These are phyloP conservation scores for Paraglomus brasilianum DNA, from an alignment of 192 early-diverging fungal species.

Conservation along the genomic window DNA sequence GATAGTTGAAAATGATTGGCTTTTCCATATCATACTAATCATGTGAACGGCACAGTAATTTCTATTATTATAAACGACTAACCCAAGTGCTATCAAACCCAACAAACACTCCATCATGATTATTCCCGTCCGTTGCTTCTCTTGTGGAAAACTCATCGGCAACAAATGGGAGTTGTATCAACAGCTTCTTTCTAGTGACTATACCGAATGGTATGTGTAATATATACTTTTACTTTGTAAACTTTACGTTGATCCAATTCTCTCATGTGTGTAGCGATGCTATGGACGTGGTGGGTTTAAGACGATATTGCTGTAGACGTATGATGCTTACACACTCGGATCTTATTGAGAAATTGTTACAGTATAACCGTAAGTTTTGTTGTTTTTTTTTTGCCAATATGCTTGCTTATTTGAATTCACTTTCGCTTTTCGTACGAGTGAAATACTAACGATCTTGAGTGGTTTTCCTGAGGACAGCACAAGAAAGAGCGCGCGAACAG, in stretches of 20 bases:
- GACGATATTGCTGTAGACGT: slow-evolving; percentile 96
- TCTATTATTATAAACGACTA: too few relatives aligned
- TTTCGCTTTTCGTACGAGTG: too few relatives aligned
- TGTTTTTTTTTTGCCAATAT: neutral
- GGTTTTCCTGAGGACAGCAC: slow-evolving; percentile 7
- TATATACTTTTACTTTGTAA: slow-evolving; percentile 23
- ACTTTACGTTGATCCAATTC: slow-evolving; percentile 8
- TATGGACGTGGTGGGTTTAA: slow-evolving; percentile 68
- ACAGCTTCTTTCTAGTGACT: slow-evolving; percentile 70
- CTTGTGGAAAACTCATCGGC: slow-evolving; percentile 97
- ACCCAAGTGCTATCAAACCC: too few relatives aligned
- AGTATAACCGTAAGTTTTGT: slow-evolving; percentile 76
- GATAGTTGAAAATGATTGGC: too few relatives aligned
- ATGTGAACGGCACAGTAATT: too few relatives aligned
- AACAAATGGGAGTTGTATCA: slow-evolving; percentile 97
- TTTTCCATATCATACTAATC: too few relatives aligned
- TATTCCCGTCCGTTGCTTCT: slow-evolving; percentile 98
- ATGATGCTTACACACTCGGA: slow-evolving; percentile 99
- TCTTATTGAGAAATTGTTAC: slow-evolving; percentile 96
- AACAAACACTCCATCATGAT: slow-evolving; percentile 73
- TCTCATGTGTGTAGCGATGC: slow-evolving; percentile 53
- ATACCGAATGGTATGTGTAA: slow-evolving; percentile 68
- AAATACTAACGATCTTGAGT: too few relatives aligned
- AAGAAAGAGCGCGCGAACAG: slow-evolving; percentile 30
- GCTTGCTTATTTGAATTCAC: neutral